A percentile compares a stretch with the other conserved stretches of the same genome.
These are phyloP conservation scores for Lyophyllum semitale DNA, from an alignment of 768 basidiomycete genomes.

Conservation along the genomic window DNA sequence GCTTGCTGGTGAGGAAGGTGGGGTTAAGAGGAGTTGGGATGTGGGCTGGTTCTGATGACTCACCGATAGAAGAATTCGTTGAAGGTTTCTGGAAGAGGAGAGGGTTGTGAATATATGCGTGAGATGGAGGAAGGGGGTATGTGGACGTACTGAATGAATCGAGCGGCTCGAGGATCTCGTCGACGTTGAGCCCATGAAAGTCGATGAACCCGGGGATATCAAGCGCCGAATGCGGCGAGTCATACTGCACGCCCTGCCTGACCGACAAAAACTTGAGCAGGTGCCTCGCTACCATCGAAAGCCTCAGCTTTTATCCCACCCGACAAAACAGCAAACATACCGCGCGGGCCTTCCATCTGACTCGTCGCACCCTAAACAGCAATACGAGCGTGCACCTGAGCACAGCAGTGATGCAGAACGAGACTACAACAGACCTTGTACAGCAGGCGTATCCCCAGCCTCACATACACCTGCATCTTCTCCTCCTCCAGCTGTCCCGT, in stretches of 20 bases:
- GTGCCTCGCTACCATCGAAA: slow-evolving; percentile 28
- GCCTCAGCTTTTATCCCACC: too few relatives aligned
- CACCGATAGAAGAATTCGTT: slow-evolving; percentile 89
- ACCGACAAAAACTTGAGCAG: slow-evolving; percentile 87
- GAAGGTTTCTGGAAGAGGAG: slow-evolving; percentile 69
- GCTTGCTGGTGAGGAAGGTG: slow-evolving; percentile 55
- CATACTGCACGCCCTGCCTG: slow-evolving; percentile 94
- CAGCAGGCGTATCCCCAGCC: slow-evolving; percentile 87
- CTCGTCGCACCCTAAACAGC: neutral
- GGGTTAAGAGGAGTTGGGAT: neutral
- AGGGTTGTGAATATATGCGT: neutral
- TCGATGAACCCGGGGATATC: slow-evolving; percentile 89
- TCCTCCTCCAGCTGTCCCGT: slow-evolving; percentile 95
- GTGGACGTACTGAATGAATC: slow-evolving; percentile 73
- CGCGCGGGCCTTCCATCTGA: neutral
- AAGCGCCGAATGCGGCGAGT: slow-evolving; percentile 77
- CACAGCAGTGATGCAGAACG: too few relatives aligned
- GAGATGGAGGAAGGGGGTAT: slow-evolving; percentile 24
- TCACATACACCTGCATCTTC: slow-evolving; percentile 95
- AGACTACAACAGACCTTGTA: slow-evolving; percentile 81
- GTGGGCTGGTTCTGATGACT: neutral
- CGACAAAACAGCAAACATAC: neutral
- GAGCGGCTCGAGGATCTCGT: slow-evolving; percentile 83
- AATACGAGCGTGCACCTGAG: neutral
- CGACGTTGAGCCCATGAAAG: slow-evolving; percentile 82